Base-by-base conservation (phyloP, 306 rosid species). In the Malus sieversii region DNA sequence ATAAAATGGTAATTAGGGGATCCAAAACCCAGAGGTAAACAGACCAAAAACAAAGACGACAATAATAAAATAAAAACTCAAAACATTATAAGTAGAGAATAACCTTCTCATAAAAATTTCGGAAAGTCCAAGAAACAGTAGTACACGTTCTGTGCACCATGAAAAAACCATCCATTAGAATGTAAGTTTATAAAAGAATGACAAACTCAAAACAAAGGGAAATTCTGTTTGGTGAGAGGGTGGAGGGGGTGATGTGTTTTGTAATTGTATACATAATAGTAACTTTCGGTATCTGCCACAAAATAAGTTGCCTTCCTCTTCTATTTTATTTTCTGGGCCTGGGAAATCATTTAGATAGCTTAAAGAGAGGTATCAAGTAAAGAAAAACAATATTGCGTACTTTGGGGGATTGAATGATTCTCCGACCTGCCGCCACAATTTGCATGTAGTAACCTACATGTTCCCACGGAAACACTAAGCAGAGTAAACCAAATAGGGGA, bases 361-460 rank as follows among this genome's bases (percentile, higher is more conserved):
- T 25, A 61, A 29, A 73, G 29, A 61, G 58, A 73, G 58, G 42
- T 8, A 60, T 61, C 25, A 59, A 74, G 18, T 25, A 27, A 55
- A 53, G 44, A 66, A 52, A 48, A 46, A 23, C 13, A 46, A 38
- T 35, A 42, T 69, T 80, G 73, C 96, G 86, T 82, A 90, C 96
- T 90, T 90, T 32, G 92, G 96, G 79, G 96, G 92, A 77, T 88
- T 90, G 84, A 90, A 90, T 68, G 96, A 86, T 79, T 90, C 92
- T 72, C 96, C 96, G 71, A 90, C 96, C 86, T 88, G 90, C 83
- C 96, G 88, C 96, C 96, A 90, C 79, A 90, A 80, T 83, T 90
- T 90, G 82, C 92, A 88, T 9, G 96, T 77, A 66, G 96, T 90
- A 68, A 90, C 96, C 96, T 90, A 82, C 69, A 73, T 3, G 20